A percentile compares a stretch with the other conserved stretches of the same genome.
These are phyloP conservation scores for Aphanomyces invadans DNA, from an alignment of 352 stramenopile species.

Conservation along the genomic window DNA sequence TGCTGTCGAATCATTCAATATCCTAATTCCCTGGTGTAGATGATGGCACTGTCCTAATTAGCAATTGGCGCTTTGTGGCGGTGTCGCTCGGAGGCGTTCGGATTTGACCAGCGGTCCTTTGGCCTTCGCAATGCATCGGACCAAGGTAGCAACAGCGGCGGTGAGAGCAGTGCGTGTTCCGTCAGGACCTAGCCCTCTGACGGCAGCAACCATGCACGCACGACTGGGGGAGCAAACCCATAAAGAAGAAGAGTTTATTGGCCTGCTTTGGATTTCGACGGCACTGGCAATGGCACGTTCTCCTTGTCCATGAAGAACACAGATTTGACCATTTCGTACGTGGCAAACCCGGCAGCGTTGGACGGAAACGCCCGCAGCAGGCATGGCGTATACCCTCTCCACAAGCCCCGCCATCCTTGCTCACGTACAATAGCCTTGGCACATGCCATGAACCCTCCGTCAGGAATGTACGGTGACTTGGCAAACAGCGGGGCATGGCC, in stretches of 20 bases:
- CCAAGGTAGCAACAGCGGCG: no score
- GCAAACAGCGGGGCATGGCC: constrained; percentile 1
- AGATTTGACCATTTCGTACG: constrained; percentile 22
- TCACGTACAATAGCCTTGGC: background rate
- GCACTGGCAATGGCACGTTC: background rate
- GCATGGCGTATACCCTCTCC: constrained; percentile 16
- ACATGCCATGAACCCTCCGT: constrained; percentile 4
- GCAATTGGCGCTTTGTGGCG: no score
- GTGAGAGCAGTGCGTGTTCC: no score
- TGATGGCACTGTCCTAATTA: no score
- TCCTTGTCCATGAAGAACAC: constrained; percentile 12
- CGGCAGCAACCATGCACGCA: no score
- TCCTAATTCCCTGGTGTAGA: no score
- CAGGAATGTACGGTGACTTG: background rate
- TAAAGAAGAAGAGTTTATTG: no score
- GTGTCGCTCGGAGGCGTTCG: no score
- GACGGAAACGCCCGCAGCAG: constrained; percentile 9
- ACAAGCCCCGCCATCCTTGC: constrained; percentile 5
- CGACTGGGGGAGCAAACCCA: no score
- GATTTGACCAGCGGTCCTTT: no score
- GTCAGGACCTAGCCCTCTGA: no score
- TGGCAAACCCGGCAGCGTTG: constrained; percentile 15
- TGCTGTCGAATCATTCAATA: constrained; percentile 10
- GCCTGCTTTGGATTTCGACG: background rate
- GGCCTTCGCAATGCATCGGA: no score